These are phyloP conservation scores for Yamadazyma jaroonii DNA, from an alignment of 1,139 yeast genomes.

Conservation along the genomic window DNA sequence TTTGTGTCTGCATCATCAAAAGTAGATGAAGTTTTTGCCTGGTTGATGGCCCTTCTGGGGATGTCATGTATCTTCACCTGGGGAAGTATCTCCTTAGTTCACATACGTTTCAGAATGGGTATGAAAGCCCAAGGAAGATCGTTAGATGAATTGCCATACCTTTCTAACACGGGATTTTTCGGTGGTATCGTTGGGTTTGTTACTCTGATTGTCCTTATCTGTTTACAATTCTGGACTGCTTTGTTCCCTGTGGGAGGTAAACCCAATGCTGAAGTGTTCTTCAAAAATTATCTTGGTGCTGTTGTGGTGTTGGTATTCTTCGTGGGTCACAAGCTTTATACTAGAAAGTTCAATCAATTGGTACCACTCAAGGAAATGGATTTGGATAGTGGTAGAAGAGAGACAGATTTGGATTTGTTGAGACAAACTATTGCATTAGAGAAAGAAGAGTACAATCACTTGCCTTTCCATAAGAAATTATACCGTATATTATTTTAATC, in stretches of 20 bases:
- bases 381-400: conserved; percentile 39
- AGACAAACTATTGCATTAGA: conserved; percentile 38
- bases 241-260: conserved; percentile 32
- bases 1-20: conserved; percentile 42
- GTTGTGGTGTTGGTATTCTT: conserved; percentile 59
- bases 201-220: conserved; percentile 25
- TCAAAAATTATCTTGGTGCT: conserved; percentile 58
- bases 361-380: conserved; percentile 33
- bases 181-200: conserved; percentile 31
- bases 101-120: conserved; percentile 38
- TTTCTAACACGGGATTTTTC: conserved; percentile 34
- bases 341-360: conserved; percentile 24
- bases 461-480: conserved; percentile 17
- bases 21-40: conserved; percentile 34
- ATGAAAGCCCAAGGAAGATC: conserved; percentile 28
- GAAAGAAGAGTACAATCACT: conserved; percentile 17
- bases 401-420: conserved; percentile 35
- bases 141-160: conserved; percentile 35
- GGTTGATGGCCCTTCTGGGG: conserved; percentile 43
- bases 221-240: conserved; percentile 43
- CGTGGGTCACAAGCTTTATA: conserved; percentile 43
- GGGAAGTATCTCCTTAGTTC: conserved; percentile 41
- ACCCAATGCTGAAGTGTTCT: conserved; percentile 45
- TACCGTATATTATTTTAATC: conserved; percentile 4
- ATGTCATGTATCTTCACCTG: conserved; percentile 43